These are phyloP conservation scores for Leucocoprinus birnbaumii DNA, from an alignment of 768 basidiomycete species.

Conservation along the genomic window DNA sequence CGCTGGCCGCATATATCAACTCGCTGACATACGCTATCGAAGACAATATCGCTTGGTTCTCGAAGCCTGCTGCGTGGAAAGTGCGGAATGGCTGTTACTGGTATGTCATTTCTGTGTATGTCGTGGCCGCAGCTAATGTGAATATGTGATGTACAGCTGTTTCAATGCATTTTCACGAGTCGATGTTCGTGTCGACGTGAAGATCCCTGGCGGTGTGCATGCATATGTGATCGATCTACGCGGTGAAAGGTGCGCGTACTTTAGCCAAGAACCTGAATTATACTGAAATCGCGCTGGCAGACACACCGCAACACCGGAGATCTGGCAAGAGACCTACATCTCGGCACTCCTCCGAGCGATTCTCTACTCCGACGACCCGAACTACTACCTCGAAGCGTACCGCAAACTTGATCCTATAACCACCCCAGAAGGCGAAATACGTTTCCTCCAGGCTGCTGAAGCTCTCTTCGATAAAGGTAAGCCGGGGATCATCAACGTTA, in stretches of 20 bases:
- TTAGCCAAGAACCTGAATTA: not conserved
- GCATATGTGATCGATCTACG: constrained; percentile 93
- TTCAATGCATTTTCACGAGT: constrained; percentile 98
- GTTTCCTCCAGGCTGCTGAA: constrained; percentile 90
- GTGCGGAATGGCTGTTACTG: constrained; percentile 93
- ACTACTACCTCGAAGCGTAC: constrained; percentile 88
- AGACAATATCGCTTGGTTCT: constrained; percentile 90
- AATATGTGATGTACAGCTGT: constrained; percentile 47
- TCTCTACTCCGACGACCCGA: constrained; percentile 93
- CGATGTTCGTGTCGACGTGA: constrained; percentile 95
- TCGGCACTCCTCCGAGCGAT: constrained; percentile 90
- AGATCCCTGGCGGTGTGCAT: constrained; percentile 95
- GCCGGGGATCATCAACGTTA: not conserved
- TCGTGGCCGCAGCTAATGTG: not conserved
- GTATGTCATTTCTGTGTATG: constrained; percentile 36
- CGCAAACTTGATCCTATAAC: constrained; percentile 96
- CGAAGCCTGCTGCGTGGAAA: constrained; percentile 82
- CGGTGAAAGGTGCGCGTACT: constrained; percentile 76
- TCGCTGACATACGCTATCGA: constrained; percentile 96
- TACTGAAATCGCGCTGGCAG: constrained; percentile 33
- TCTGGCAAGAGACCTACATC: constrained; percentile 98
- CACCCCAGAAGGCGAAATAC: constrained; percentile 80
- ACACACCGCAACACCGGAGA: constrained; percentile 85
- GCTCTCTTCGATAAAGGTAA: constrained; percentile 80
- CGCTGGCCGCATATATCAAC: constrained; percentile 97